Base-by-base conservation (phyloP, 768 basidiomycete species). In the Mycena latifolia region DNA sequence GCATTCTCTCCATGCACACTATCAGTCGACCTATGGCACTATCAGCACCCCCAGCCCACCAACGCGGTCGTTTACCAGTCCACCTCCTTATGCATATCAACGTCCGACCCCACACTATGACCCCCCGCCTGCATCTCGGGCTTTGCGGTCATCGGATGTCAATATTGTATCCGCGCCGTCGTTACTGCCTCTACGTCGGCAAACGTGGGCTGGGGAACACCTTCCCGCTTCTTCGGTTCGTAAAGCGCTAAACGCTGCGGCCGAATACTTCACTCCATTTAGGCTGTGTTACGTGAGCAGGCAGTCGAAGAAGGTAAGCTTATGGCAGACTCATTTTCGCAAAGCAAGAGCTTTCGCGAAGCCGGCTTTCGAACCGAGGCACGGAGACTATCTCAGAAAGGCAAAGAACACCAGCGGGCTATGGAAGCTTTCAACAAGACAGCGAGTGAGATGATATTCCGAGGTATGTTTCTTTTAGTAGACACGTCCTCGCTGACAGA, bases 361-460 rank as follows among this genome's bases (percentile, higher is more conserved):
- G 1, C 7, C 5, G 52, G 60, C 35, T 27, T 28, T 28, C 27
- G 20, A 15, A 27, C 18, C 5, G 61, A 48, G 28, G 62, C 62
- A 5, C 37, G 5, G n/a, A 20, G 4, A 22, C 41, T 56, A n/a
- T 22, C 29, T n/a, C 0, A 39, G 29, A 14, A 31, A 25, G 48
- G 28, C 37, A 50, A 39, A 51, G 48, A 41, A 15, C 39, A 63
- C 29, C 37, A 51, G 37, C 27, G 20, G 17, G 37, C 15, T 3
- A 63, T 50, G 55, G 55, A 57, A 20, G 25, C 3, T 20, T 18
- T 55, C 15, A 61, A 43, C 43, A 27, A 65, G 61, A 69, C 31
- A 11, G 62, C 56, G 5, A 60, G 68, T 22, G 66, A 61, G 20
- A 54, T 60, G 37, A 67, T 72, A 58, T 63, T 55, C 17, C 22